Evolutionary conservation across 352 stramenopile species (phyloP), one percentile per base, ranked within the genome.

Genomic region (Pythium aquatile): DNA sequence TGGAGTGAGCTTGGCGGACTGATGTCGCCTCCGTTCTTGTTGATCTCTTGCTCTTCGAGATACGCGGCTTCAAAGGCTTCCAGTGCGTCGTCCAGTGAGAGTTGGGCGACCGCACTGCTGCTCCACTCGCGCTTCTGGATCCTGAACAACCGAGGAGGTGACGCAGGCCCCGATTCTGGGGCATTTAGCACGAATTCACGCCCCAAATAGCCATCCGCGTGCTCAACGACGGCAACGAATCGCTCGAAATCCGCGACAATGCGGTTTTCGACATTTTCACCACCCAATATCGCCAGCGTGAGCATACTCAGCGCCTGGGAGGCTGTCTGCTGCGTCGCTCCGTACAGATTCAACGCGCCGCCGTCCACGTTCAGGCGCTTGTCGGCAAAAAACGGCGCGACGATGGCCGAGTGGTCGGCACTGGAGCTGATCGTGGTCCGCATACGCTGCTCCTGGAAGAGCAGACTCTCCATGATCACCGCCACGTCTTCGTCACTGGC

Each of bases 41-140:
- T 62, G 49, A 73, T 73, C 35, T 67, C 65, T 58, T 61, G 55
- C 17, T 72, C 54, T 37, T 73, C 56, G 6, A 52, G 40, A 37
- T 56, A 69, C 6, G 40, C 56, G 2, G 40, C 51, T 24, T 73
- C 66, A 40, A 59, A 73, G 0, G 16, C 44, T 26, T 73, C 66
- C n/a, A 73, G 37, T 8, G 57, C 61, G 39, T 73, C 66, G 44
- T 73, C 66, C 51, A 73, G 52, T 8, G 66, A 65, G 3, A 69
- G 39, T 16, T 73, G 49, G 3, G 66, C 66, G 28, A 69, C 58
- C 7, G 61, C 35, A 1, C 32, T 54, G 13, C 56, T 63, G 20
- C 46, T 64, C 61, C 66, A 73, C 11, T 68, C 61, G 1, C 44
- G 55, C 39, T 51, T 64, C 26, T 63, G 46, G 52, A 73, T 69